These are phyloP conservation scores for Meira miltonrushii DNA, from an alignment of 1,284 basidiomycete species.

Conservation along the genomic window DNA sequence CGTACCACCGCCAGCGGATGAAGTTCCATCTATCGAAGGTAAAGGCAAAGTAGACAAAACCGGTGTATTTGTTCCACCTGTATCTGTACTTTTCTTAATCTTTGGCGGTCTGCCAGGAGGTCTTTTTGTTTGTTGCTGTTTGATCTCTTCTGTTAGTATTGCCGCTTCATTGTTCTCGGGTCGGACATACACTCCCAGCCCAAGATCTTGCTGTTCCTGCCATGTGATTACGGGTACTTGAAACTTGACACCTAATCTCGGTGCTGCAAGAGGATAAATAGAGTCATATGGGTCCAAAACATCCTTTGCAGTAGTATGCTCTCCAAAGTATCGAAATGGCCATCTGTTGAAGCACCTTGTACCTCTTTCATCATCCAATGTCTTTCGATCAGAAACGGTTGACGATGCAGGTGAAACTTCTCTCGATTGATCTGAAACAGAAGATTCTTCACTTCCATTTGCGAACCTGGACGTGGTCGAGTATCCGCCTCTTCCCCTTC, in stretches of 20 bases:
- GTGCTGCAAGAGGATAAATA: conserved; percentile 85
- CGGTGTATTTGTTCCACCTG: conserved; percentile 1
- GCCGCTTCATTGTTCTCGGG: conserved; percentile 21
- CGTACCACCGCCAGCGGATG: not conserved
- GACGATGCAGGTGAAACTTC: conserved; percentile 2
- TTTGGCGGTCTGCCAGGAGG: conserved; percentile 10
- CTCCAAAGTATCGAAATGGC: conserved; percentile 93
- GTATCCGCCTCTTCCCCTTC: not conserved
- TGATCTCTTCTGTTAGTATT: conserved; percentile 12
- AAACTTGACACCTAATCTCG: conserved; percentile 77
- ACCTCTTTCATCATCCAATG: conserved; percentile 52
- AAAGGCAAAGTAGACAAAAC: not conserved
- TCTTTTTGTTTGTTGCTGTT: not conserved
- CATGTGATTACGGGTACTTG: conserved; percentile 60
- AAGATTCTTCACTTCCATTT: not conserved
- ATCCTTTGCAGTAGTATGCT: conserved; percentile 70
- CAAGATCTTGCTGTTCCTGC: conserved; percentile 38
- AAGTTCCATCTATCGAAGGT: conserved; percentile 6
- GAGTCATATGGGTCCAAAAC: conserved; percentile 78
- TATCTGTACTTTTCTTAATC: conserved; percentile 1
- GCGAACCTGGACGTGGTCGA: not conserved
- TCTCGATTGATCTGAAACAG: conserved; percentile 2
- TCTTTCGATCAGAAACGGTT: conserved; percentile 15
- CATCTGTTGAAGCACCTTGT: conserved; percentile 79
- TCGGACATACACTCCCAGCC: conserved; percentile 22